Percentiles rank a stretch among this genome's conserved stretches.
Evolutionary conservation across 108 stramenopile genomes (phyloP).

Genomic region (Cyclotella atomus): DNA sequence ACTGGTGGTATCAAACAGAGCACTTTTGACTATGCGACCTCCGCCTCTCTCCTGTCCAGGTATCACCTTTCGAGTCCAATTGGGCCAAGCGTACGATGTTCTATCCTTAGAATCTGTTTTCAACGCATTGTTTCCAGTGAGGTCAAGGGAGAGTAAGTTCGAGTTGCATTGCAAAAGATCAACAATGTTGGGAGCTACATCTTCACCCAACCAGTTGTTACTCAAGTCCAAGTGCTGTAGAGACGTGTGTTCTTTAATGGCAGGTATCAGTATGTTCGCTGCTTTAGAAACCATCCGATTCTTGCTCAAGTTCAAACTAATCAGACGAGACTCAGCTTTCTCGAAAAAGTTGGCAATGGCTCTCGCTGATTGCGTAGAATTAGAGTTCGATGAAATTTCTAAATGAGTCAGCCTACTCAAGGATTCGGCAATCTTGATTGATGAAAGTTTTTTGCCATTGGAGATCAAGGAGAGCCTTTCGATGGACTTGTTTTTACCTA

Average conservation of each 20-base stretch:
- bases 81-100: neutral
- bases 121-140: neutral
- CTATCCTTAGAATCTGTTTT: neutral
- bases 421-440: neutral
- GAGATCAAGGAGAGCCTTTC: neutral
- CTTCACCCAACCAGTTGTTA: slow-evolving; percentile 1
- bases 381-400: slow-evolving; percentile 7
- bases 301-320: neutral
- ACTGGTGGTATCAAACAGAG: slow-evolving; percentile 13
- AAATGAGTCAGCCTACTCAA: slow-evolving; percentile 5
- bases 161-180: slow-evolving; percentile 24
- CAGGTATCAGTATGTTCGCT: neutral
- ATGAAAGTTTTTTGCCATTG: neutral
- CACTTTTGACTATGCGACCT: neutral
- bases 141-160: slow-evolving; percentile 6
- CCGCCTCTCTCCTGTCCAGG: neutral
- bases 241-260: slow-evolving; percentile 8
- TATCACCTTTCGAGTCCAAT: neutral
- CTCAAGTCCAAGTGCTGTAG: slow-evolving; percentile 22
- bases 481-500: neutral
- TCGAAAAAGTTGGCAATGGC: slow-evolving; percentile 3
- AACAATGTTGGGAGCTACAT: neutral
- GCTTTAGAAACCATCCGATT: neutral
- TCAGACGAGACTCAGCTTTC: neutral
- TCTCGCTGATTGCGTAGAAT: neutral